Evolutionary conservation across 176 grass and related monocot genomes (phyloP).

Genomic region (Bromus sterilis): DNA sequence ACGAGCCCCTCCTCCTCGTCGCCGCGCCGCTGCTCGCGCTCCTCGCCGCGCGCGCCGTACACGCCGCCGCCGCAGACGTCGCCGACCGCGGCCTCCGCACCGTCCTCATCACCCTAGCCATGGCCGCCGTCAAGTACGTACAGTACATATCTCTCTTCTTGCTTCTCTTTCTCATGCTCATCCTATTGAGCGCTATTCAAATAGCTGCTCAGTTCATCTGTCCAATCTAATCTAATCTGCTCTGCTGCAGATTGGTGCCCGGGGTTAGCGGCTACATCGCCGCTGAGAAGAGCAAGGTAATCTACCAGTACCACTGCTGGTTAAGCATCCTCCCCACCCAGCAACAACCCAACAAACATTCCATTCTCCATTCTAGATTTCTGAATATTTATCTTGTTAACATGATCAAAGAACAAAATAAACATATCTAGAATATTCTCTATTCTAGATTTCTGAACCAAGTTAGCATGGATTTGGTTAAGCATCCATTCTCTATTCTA

Average conservation of each 20-base stretch:
- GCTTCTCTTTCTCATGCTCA: neutral
- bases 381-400: too few relatives aligned
- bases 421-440: too few relatives aligned
- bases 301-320: neutral
- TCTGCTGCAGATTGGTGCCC: slow-evolving; percentile 56
- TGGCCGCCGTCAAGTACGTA: slow-evolving; percentile 63
- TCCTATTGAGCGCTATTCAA: neutral
- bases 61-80: slow-evolving; percentile 30
- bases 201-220: neutral
- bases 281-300: slow-evolving; percentile 85
- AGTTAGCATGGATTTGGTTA: too few relatives aligned
- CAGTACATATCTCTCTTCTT: neutral
- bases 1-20: slow-evolving; percentile 70
- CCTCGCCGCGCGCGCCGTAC: slow-evolving; percentile 46
- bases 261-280: slow-evolving; percentile 68
- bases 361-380: neutral
- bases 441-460: too few relatives aligned
- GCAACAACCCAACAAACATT: neutral
- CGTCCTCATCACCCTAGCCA: slow-evolving; percentile 39
- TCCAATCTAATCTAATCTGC: neutral
- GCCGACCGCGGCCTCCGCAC: slow-evolving; percentile 49
- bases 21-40: slow-evolving; percentile 58
- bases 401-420: too few relatives aligned
- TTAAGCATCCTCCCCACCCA: neutral
- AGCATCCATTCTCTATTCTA: neutral